Evolutionary conservation across 192 early-diverging fungal genomes (phyloP), one percentile per base, ranked within the genome.

Genomic region (Entomortierella parvispora): DNA sequence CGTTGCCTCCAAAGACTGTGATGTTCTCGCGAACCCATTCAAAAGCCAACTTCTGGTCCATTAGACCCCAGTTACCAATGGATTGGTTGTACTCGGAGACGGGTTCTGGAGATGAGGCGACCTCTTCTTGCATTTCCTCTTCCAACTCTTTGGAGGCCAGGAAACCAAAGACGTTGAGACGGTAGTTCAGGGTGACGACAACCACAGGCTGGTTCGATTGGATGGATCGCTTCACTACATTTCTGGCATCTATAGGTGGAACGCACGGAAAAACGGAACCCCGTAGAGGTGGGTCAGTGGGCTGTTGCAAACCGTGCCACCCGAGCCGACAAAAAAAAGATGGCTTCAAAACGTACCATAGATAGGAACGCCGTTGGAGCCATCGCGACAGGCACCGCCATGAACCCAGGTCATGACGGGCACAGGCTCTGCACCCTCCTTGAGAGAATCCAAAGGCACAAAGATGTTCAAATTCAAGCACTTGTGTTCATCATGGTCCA

Each of bases 181-280:
- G 84, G 63, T 88, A 84, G 63, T 83, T 84, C 61, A 81, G 23
- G 3, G 44, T 58, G 23, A 88, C 79, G 26, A 88, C 57, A 4
- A 85, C 68, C 0, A 84, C 71, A 33, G 78, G 78, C 40, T 61
- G 62, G 23, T 65, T 32, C 3, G 67, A 14, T 42, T 57, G 31
- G 10, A 71, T 55, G 2, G 77, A 80, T 10, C 52, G 58, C 15
- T 61, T 20, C 2, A 80, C 77, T 44, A 80, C 49, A 25, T 58
- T 80, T 12, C 37, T 32, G 0, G 68, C 50, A 62, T 71, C 68
- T 65, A 53, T 7, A 37, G 2, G 8, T 22, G 10, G 26, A 25
- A 58, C n/a, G 31, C 14, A 55, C 29, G 10, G 23, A 22, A 45
- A 58, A 26, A 58, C 23, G 26, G 40, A 12, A 11, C 7, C 18